Evolutionary conservation across 2,329 filamentous ascomycete genomes (phyloP).

Genomic region (Corinectria fuckeliana): DNA sequence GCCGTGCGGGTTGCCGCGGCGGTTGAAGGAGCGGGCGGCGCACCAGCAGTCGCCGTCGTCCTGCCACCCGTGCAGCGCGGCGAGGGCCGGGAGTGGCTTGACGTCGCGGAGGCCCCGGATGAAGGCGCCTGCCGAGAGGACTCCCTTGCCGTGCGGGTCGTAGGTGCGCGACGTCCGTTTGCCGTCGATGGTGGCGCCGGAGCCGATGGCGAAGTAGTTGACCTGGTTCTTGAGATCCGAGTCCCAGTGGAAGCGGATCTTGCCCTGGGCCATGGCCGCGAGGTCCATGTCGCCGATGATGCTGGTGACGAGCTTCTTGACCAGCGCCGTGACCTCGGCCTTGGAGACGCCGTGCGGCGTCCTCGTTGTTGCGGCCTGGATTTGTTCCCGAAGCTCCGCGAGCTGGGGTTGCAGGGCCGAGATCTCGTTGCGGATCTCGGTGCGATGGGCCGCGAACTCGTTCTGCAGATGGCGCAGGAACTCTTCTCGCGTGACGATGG

Average conservation of each 20-base stretch:
- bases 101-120: conserved; percentile 30
- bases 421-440: conserved; percentile 51
- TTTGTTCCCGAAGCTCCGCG: conserved; percentile 40
- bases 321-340: conserved; percentile 49
- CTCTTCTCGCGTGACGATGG: conserved; percentile 55
- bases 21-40: conserved; percentile 55
- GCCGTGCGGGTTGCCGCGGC: conserved; percentile 55
- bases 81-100: conserved; percentile 46
- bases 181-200: conserved; percentile 71
- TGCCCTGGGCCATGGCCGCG: conserved; percentile 53
- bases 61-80: conserved; percentile 72
- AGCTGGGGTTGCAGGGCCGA: conserved; percentile 45
- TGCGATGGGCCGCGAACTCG: conserved; percentile 47
- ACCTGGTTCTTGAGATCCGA: conserved; percentile 59
- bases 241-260: conserved; percentile 54
- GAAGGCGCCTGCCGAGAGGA: conserved; percentile 14
- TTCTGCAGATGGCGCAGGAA: conserved; percentile 53
- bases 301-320: conserved; percentile 51
- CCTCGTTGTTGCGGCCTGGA: conserved; percentile 37
- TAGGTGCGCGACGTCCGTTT: conserved; percentile 66
- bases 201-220: conserved; percentile 75
- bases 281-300: conserved; percentile 54
- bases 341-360: conserved; percentile 45
- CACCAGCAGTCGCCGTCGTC: conserved; percentile 92
- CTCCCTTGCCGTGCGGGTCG: conserved; percentile 37